Conservation (phyloP, 2,329 filamentous ascomycete species). For the Berkeleyomyces rouxiae region DNA sequence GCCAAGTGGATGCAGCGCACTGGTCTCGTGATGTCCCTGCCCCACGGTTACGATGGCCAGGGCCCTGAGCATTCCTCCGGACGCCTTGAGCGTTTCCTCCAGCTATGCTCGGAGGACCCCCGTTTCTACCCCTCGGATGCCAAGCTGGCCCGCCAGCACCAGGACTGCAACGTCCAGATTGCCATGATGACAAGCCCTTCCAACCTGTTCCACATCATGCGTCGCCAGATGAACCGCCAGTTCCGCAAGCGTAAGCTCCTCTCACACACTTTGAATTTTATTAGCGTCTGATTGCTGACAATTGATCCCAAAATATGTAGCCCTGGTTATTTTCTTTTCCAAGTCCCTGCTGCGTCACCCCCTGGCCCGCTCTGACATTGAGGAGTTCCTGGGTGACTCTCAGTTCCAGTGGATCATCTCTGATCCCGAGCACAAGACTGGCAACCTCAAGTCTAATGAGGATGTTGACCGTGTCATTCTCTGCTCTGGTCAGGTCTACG, state of each 20-base stretch:
- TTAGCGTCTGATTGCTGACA: constrained; percentile 16
- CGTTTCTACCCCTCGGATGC: constrained; percentile 76
- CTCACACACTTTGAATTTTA: background rate
- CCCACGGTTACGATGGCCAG: constrained; percentile 96
- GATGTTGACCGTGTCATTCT: constrained; percentile 89
- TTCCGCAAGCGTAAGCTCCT: constrained; percentile 84
- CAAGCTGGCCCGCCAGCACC: constrained; percentile 90
- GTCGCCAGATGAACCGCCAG: constrained; percentile 95
- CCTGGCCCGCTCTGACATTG: constrained; percentile 70
- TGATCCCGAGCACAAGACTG: constrained; percentile 66
- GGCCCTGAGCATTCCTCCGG: constrained; percentile 96
- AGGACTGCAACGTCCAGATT: constrained; percentile 99
- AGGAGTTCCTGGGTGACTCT: constrained; percentile 79
- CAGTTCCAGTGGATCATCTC: constrained; percentile 96
- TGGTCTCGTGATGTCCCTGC: constrained; percentile 86
- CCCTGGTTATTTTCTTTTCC: constrained; percentile 94
- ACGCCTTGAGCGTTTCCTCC: constrained; percentile 90
- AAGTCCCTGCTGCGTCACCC: constrained; percentile 93
- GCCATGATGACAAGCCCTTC: constrained; percentile 92
- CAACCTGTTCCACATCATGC: constrained; percentile 91
- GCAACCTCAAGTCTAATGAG: constrained; percentile 59
- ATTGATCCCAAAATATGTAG: constrained; percentile 26
- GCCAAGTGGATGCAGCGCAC: constrained; percentile 98
- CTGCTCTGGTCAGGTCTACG: constrained; percentile 89
- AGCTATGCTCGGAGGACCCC: constrained; percentile 94